Evolutionary conservation across 176 grass and related monocot genomes (phyloP).

Genomic region (Triticum aestivum): IWGSC_CS_RefSeq_v2.1 NC_057814.1:144716525-144717024

Average conservation of each 20-base stretch:
- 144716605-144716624: conserved; percentile 49
- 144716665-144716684: conserved; percentile 56
- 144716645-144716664: conserved; percentile 1
- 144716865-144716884: conserved; percentile 74
- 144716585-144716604: conserved; percentile 65
- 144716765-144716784: conserved; percentile 49
- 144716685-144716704: conserved; percentile 59
- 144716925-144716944: conserved; percentile 70
- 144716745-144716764: conserved; percentile 62
- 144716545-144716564: conserved; percentile 59
- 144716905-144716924: conserved; percentile 71
- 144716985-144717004: conserved; percentile 79
- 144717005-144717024: conserved; percentile 93
- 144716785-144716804: conserved; percentile 64
- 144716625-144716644: conserved; percentile 24
- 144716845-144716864: conserved; percentile 61
- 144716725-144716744: conserved; percentile 67
- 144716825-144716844: conserved; percentile 48
- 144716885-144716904: conserved; percentile 71
- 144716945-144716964: conserved; percentile 64
- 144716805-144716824: conserved; percentile 68
- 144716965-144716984: conserved; percentile 50
- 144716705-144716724: conserved; percentile 53
- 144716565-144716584: conserved; percentile 54
- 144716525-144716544: conserved; percentile 59